Base-by-base conservation (phyloP, 176 grass and related monocot genomes). In the Guadua angustifolia region DNA sequence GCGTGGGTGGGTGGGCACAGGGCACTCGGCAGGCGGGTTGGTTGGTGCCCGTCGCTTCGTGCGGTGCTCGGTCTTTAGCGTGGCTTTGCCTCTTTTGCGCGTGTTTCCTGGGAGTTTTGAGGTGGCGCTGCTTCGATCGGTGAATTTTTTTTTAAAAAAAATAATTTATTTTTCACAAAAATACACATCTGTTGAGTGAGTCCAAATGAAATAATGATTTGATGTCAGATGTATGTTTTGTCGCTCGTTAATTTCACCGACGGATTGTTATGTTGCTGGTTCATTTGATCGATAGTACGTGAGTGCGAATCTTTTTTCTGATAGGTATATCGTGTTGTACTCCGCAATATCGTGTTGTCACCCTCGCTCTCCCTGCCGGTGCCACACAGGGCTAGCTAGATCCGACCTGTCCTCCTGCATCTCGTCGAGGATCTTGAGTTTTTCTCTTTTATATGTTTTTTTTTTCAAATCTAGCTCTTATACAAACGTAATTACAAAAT, bases 251-350 rank as follows among this genome's bases (percentile, higher is more conserved):
- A 36, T 36, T 36, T 36, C 2, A 0, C 35, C 35, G 35, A 4
- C 35, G 35, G 35, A 36, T 36, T 36, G 35, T 36, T 36, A 3
- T 36, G 35, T 2, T 0, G 35, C 35, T 36, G 35, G 4, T 36
- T 36, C 35, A 36, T 36, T 36, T 36, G 2, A 2, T 29, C 35
- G 35, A 36, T 2, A n/a, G n/a, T n/a, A n/a, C 17, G 59, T 10
- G 56, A 13, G 45, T 35, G 61, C 47, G 72, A 84, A 84, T 84
- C 82, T 62, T 62, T 81, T 74, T 72, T 68, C 76, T 44, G 68
- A 47, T 6, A 29, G 29, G 45, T 32, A 24, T 42, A 12, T 29
- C 56, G 80, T 49, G 58, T 9, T 2, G 18, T 55, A 18, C 18
- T 25, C 21, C 47, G 47, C 18, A 65, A 26, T 4, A 66, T 79